Conservation (phyloP, 106 monocot genomes). For the Dactylorhiza incarnata region DNA sequence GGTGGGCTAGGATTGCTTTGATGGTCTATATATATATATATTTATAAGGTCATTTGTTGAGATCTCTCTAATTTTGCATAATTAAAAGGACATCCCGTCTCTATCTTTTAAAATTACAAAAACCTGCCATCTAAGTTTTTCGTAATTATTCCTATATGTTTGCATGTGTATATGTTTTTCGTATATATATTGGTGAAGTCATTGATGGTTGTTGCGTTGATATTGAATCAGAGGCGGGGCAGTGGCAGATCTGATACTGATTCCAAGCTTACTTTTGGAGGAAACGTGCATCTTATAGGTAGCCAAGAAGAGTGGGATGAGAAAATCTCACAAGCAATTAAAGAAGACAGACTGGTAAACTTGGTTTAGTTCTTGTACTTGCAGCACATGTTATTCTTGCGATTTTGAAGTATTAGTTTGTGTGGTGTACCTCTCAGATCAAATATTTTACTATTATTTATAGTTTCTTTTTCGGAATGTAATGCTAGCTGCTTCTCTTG, state of each 20-base stretch:
- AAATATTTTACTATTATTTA: no score
- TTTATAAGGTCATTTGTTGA: no score
- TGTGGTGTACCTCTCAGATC: neutral
- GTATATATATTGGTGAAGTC: neutral
- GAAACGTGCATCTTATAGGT: slow-evolving; percentile 49
- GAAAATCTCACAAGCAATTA: slow-evolving; percentile 48
- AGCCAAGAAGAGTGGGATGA: slow-evolving; percentile 60
- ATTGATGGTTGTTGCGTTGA: neutral
- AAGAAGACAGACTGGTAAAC: slow-evolving; percentile 54
- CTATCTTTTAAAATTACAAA: no score
- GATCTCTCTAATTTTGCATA: no score
- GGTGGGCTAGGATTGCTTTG: no score
- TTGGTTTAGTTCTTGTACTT: neutral
- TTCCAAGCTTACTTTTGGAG: slow-evolving; percentile 43
- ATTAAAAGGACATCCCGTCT: no score
- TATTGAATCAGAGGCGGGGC: slow-evolving; percentile 11
- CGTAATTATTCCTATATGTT: no score
- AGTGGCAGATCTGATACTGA: slow-evolving; percentile 16
- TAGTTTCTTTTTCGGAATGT: neutral
- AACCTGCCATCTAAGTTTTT: no score
- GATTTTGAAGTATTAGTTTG: neutral
- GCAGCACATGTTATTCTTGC: neutral
- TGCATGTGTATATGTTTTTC: no score
- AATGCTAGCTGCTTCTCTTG: neutral
- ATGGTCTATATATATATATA: no score